Evolutionary conservation across 2,329 filamentous ascomycete genomes (phyloP), one percentile per base, ranked within the genome.

Genomic region (Clonostachys chloroleuca): DNA sequence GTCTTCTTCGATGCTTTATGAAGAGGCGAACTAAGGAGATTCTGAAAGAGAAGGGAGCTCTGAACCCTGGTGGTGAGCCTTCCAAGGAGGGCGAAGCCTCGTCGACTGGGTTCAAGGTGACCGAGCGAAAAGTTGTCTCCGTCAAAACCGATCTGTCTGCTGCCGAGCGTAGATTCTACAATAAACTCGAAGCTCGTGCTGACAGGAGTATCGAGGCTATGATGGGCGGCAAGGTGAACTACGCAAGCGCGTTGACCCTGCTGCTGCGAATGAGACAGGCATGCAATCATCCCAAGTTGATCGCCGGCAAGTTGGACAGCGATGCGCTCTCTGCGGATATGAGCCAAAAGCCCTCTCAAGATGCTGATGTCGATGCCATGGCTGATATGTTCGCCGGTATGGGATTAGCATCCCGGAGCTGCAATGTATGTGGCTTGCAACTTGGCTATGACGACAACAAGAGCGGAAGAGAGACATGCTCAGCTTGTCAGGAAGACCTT

Each of bases 21-120:
- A 96, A 97, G 72, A 85, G 94, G n/a, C 84, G 94, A 40, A 97
- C 92, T 9, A 99, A 99, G 67, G 91, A 96, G 18, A 89, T 99
- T n/a, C 72, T 99, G 51, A 96, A 94, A 67, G 79, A 90, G 56
- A 89, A 89, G 12, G 89, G 89, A 12, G 89, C 89, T 1, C 72
- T 95, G 16, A 87, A 88, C 50, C 85, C 87, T 24, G 88, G 88
- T 36, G 84, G 86, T 45, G 88, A 89, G 61, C 73, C 69, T 24
- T 66, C 62, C 1, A 66, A 67, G 5, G 73, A 78, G 43, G 81
- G 79, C 13, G 66, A 69, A 47, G 61, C 64, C 6, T 77, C 75
- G 7, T 78, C 79, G 2, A 80, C 81, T 1, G 84, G 84, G 2
- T 96, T 99, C 73, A 89, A 91, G 64, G 92, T 97, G 50, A 94